A percentile compares a stretch with the other conserved stretches of the same genome.
phyloP scores from a whole-genome alignment of 1,139 yeast species.

The Yarrowia galli region DNA sequence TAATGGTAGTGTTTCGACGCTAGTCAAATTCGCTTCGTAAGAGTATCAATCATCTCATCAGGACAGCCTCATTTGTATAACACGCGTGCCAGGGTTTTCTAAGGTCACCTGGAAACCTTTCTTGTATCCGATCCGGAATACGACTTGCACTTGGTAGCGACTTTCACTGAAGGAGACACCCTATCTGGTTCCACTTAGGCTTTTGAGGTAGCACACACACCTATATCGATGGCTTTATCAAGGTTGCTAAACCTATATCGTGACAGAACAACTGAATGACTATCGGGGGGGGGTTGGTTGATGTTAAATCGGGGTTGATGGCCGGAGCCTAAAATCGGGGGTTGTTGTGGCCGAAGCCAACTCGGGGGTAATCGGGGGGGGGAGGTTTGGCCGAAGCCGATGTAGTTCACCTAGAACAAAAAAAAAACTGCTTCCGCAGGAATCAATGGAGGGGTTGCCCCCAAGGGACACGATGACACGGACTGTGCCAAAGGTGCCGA shows the following conservation, averaged over 20 bases:
- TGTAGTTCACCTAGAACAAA: not conserved
- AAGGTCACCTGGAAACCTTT: not conserved
- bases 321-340: not conserved
- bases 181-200: no score
- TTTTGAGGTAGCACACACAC: no score
- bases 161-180: no score
- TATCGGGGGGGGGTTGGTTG: not conserved
- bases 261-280: slow-evolving; percentile 6
- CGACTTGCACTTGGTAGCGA: slow-evolving; percentile 3
- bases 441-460: slow-evolving; percentile 14
- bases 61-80: slow-evolving; percentile 1
- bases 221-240: not conserved
- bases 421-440: slow-evolving; percentile 14
- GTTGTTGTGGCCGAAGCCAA: not conserved
- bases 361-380: slow-evolving; percentile 7
- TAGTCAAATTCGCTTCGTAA: not conserved
- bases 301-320: not conserved
- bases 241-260: not conserved
- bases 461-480: slow-evolving; percentile 24
- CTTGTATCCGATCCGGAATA: no score
- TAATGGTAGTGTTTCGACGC: slow-evolving; percentile 20
- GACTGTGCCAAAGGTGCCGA: slow-evolving; percentile 7
- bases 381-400: not conserved
- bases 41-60: not conserved
- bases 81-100: not conserved